These are phyloP conservation scores for Alternaria arbusti DNA, from an alignment of 2,329 filamentous ascomycete genomes.

Conservation along the genomic window DNA sequence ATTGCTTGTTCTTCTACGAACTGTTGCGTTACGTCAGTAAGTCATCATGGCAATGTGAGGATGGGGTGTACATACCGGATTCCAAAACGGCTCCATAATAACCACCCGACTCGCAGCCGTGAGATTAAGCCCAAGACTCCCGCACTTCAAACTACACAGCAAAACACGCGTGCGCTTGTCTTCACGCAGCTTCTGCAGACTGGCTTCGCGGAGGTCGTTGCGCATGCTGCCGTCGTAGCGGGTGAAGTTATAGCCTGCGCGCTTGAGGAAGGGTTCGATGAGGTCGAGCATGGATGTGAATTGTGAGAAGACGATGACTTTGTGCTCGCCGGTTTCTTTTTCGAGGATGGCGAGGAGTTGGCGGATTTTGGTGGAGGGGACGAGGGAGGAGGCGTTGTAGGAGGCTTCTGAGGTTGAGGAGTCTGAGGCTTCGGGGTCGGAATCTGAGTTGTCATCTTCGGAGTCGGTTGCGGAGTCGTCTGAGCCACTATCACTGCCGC, in stretches of 20 bases:
- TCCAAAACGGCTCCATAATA: constrained; percentile 98
- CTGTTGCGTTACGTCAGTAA: too few relatives aligned
- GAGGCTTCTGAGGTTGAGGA: constrained; percentile 52
- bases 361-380: constrained; percentile 88
- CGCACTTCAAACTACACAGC: constrained; percentile 92
- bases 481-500: constrained; percentile 50
- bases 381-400: constrained; percentile 56
- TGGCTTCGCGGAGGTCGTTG: constrained; percentile 90
- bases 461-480: constrained; percentile 40
- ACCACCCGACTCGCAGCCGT: constrained; percentile 93
- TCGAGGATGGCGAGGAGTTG: constrained; percentile 82
- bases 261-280: constrained; percentile 85
- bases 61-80: constrained; percentile 80
- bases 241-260: constrained; percentile 76
- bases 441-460: constrained; percentile 24
- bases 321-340: constrained; percentile 80
- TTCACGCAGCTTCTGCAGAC: constrained; percentile 76
- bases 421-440: constrained; percentile 53
- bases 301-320: constrained; percentile 98
- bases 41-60: too few relatives aligned
- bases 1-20: constrained; percentile 99
- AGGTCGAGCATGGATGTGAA: constrained; percentile 99
- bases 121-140: constrained; percentile 89
- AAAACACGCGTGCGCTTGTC: constrained; percentile 79
- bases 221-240: constrained; percentile 96